Evolutionary conservation across 108 stramenopile genomes (phyloP).

Genomic region (Cyclotella distinguenda): DNA sequence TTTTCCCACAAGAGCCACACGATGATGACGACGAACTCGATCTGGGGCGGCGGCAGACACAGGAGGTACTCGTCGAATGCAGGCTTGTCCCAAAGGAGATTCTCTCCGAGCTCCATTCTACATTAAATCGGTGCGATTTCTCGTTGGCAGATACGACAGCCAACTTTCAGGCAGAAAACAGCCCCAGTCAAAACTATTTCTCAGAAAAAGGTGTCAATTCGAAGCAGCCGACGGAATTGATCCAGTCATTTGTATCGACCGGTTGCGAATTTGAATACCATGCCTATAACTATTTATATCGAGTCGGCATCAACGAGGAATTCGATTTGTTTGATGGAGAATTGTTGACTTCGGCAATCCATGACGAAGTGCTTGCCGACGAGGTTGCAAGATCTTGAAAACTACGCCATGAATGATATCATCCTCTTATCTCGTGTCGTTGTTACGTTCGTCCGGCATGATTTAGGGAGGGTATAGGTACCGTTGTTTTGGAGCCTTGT

Average conservation of each 20-base stretch:
- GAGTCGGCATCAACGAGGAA: constrained; percentile 17
- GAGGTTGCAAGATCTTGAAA: constrained; percentile 7
- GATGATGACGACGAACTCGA: neutral
- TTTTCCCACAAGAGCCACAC: neutral
- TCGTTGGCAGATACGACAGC: neutral
- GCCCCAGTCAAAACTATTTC: neutral
- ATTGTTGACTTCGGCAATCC: constrained; percentile 8
- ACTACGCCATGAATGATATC: too few relatives aligned
- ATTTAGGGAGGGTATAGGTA: too few relatives aligned
- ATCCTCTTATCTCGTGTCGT: too few relatives aligned
- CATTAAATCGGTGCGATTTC: neutral
- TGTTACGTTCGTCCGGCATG: too few relatives aligned
- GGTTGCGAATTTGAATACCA: constrained; percentile 3
- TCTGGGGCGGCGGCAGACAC: too few relatives aligned
- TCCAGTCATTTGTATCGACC: neutral
- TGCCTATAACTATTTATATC: constrained; percentile 10
- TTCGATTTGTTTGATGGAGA: constrained; percentile 41
- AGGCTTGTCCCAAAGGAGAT: neutral
- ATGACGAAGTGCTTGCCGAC: constrained; percentile 21
- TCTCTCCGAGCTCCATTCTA: neutral
- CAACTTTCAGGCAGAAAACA: too few relatives aligned
- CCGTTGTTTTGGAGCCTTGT: too few relatives aligned
- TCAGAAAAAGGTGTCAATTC: neutral
- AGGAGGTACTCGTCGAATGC: neutral
- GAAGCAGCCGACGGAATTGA: neutral